Evolutionary conservation across 2,329 filamentous ascomycete genomes (phyloP).

Genomic region (Exophiala calicioides): DNA sequence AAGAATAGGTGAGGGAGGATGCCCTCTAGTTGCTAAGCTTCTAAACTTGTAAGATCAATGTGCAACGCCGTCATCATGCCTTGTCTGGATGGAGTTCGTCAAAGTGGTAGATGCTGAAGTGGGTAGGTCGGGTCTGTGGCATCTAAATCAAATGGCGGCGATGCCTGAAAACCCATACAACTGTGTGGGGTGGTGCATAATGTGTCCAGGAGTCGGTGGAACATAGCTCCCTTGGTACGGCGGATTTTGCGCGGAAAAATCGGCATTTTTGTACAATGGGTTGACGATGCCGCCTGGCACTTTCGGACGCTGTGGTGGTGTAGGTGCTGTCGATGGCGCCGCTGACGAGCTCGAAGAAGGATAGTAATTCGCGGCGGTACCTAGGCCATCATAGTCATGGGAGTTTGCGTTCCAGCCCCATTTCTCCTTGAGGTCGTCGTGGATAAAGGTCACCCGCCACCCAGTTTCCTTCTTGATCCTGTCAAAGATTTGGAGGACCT

Average conservation of each 20-base stretch:
- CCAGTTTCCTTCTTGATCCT: slow-evolving; percentile 74
- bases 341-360: slow-evolving; percentile 28
- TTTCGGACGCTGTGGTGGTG: slow-evolving; percentile 35
- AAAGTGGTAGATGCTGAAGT: background rate
- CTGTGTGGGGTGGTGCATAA: slow-evolving; percentile 21
- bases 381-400: slow-evolving; percentile 41
- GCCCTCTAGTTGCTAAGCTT: no score
- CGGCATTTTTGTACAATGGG: slow-evolving; percentile 68
- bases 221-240: slow-evolving; percentile 81
- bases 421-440: slow-evolving; percentile 68
- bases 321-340: slow-evolving; percentile 13
- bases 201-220: slow-evolving; percentile 52
- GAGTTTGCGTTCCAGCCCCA: slow-evolving; percentile 70
- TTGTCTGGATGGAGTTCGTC: no score
- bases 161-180: slow-evolving; percentile 31
- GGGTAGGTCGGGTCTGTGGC: background rate
- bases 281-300: slow-evolving; percentile 60
- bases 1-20: background rate
- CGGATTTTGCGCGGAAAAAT: slow-evolving; percentile 76
- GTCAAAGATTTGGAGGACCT: slow-evolving; percentile 75
- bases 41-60: background rate
- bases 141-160: slow-evolving; percentile 3
- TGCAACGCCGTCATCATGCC: background rate
- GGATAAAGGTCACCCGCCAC: slow-evolving; percentile 73
- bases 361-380: slow-evolving; percentile 25